These are phyloP conservation scores for Arthrinium phaeospermum DNA, from an alignment of 2,329 filamentous ascomycete species.

Conservation along the genomic window DNA sequence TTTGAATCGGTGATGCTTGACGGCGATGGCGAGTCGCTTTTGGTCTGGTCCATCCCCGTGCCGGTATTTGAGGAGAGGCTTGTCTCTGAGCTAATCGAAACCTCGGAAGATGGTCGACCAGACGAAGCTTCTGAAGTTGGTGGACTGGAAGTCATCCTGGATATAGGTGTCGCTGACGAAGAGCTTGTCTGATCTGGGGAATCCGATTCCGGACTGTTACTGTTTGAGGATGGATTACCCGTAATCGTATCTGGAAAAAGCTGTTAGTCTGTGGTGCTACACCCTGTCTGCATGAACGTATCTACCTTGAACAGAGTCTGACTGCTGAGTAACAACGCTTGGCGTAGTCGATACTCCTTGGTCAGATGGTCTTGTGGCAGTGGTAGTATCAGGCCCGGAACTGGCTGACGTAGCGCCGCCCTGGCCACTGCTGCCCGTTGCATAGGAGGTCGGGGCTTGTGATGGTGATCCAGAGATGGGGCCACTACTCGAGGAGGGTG, in stretches of 20 bases:
- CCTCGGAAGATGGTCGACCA: neutral
- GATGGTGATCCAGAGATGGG: neutral
- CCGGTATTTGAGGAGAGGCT: neutral
- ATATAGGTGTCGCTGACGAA: neutral
- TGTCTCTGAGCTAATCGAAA: neutral
- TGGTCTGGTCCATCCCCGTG: neutral
- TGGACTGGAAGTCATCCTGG: neutral
- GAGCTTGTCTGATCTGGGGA: neutral
- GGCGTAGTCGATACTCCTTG: neutral
- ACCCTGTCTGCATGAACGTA: neutral
- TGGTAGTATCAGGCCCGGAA: neutral
- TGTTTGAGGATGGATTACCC: neutral
- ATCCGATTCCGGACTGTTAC: neutral
- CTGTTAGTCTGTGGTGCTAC: neutral
- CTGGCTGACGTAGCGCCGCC: neutral
- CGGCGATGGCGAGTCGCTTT: neutral
- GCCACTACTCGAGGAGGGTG: neutral
- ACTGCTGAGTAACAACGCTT: neutral
- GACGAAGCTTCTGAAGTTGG: neutral
- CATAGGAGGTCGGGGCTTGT: neutral
- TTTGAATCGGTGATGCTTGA: neutral
- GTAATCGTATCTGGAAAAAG: neutral
- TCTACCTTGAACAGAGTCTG: neutral
- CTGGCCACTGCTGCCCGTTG: neutral
- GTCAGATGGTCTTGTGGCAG: neutral